Percentiles rank a stretch among this genome's conserved stretches.
phyloP scores from a whole-genome alignment of 1,284 basidiomycete species.

The Irpex lacteus region DNA sequence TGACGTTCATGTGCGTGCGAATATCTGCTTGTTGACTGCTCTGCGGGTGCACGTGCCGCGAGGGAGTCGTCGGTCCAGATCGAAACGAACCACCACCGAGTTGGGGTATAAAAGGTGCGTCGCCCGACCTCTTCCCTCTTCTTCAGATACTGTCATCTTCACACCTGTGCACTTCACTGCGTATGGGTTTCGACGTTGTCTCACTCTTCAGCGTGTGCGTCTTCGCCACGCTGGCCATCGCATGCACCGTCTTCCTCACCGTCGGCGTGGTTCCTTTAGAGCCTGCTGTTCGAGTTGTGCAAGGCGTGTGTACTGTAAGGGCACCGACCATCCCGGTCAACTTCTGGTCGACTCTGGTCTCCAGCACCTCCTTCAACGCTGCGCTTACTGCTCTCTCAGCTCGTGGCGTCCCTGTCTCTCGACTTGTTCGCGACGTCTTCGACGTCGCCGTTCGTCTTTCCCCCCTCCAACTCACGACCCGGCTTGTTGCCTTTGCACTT shows the following conservation, averaged over 20 bases:
- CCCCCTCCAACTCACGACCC: neutral
- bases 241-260: neutral
- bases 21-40: too few relatives aligned
- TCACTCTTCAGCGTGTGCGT: neutral
- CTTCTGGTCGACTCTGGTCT: neutral
- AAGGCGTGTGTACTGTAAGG: neutral
- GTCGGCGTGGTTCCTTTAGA: neutral
- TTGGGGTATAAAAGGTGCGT: neutral
- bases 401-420: neutral
- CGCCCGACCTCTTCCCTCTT: neutral
- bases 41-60: neutral
- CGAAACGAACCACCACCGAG: neutral
- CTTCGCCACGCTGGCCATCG: neutral
- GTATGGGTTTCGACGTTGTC: neutral
- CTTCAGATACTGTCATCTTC: neutral
- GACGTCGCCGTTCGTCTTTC: neutral
- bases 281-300: neutral
- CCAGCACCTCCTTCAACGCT: too few relatives aligned
- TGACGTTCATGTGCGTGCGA: too few relatives aligned
- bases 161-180: neutral
- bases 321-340: neutral
- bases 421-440: neutral
- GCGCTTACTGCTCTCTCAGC: too few relatives aligned
- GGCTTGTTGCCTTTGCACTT: too few relatives aligned
- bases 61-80: neutral